Conservation (phyloP, 768 basidiomycete genomes). For the Phaeotremella fagi region DNA sequence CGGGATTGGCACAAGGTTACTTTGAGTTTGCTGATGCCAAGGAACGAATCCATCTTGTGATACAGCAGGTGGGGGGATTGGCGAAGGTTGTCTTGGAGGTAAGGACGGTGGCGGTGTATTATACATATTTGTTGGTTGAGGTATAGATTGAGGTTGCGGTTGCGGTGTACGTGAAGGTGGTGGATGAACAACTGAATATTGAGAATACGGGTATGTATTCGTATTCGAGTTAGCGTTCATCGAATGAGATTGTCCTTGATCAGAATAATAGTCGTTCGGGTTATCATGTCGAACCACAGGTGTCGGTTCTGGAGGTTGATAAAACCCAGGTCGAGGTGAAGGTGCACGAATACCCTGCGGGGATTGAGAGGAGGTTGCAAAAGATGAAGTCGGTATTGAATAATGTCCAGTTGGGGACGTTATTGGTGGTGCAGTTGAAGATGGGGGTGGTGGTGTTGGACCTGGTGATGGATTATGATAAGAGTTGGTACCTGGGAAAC, state of each 20-base stretch:
- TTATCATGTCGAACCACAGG: too few relatives aligned
- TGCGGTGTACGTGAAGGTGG: conserved; percentile 3
- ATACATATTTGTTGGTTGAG: not conserved
- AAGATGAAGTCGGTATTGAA: conserved; percentile 27
- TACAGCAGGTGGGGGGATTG: conserved; percentile 1
- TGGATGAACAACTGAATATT: conserved; percentile 3
- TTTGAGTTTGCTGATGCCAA: conserved; percentile 42
- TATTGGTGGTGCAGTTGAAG: conserved; percentile 32
- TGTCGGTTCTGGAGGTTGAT: not conserved
- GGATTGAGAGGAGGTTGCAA: conserved; percentile 12
- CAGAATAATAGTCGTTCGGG: not conserved
- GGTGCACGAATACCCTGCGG: conserved; percentile 11
- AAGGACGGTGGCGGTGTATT: conserved; percentile 2
- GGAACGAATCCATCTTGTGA: conserved; percentile 28
- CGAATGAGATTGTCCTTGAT: not conserved
- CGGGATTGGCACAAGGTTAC: conserved; percentile 5
- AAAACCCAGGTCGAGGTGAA: conserved; percentile 14
- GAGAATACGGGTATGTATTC: conserved; percentile 4
- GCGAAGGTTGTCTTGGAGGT: not conserved
- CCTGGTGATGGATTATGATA: conserved; percentile 12
- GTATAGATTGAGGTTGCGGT: too few relatives aligned
- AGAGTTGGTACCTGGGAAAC: conserved; percentile 2
- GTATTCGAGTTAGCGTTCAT: too few relatives aligned
- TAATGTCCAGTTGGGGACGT: conserved; percentile 11
- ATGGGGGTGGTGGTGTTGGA: conserved; percentile 22